Evolutionary conservation across 345 rosid genomes (phyloP), one percentile per base, ranked within the genome.

Genomic region (Ceriops zippeliana): DNA sequence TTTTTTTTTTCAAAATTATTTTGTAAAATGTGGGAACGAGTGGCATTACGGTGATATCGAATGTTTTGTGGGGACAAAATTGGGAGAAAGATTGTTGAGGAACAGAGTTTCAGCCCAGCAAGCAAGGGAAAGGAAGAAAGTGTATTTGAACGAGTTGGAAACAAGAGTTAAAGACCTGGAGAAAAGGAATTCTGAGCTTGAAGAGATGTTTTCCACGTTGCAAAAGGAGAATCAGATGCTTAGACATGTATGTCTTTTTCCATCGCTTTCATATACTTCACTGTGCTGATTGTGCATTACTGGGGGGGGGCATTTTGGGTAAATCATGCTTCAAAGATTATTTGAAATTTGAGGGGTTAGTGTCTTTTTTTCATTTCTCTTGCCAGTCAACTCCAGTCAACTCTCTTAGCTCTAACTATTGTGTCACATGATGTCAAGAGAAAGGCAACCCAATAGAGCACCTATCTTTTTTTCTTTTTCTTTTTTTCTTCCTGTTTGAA

Each of bases 91-190:
- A 92, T 86, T 95, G 87, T 70, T 95, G 89, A 90, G 99, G 83
- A 95, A 95, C 76, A 89, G 99, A 89, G 99, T 95, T 24, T 95
- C 99, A 34, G 99, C 99, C 1, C 99, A 95, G 73, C 99, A 95
- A 80, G 99, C 98, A 51, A 90, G 99, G 81, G 99, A 95, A 75
- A 89, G 98, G 85, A 95, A 95, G 72, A 95, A 95, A 61, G 99
- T 87, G 4, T 92, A 95, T 85, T 72, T 95, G 87, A 80, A 6
- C 63, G 98, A 88, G 22, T 75, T 95, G 85, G 97, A 95, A 75
- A 70, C 66, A 6, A 90, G 84, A 85, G 96, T 87, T 63, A 83
- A 81, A 88, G 93, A 90, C 69, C 82, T 92, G 85, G 97, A 90
- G 85, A 89, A 79, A 82, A 89, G 83, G 68, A 95, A 95, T 85